Evolutionary conservation across 352 stramenopile genomes (phyloP).

Genomic region (Phytopythium ostracodes): DNA sequence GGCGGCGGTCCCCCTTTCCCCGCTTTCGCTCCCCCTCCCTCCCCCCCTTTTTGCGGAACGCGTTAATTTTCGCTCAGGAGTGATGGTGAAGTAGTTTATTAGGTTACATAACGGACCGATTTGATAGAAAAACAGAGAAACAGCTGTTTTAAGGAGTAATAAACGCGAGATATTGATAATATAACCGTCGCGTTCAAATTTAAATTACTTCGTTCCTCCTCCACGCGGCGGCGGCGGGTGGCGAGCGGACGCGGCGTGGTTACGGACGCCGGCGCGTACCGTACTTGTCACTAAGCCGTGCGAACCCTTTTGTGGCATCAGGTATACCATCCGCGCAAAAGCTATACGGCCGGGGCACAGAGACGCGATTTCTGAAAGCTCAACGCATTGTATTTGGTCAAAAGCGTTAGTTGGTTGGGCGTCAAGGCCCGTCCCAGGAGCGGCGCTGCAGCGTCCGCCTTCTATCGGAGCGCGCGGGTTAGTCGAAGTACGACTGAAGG

Average conservation of each 20-base stretch:
- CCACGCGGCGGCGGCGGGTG: background rate
- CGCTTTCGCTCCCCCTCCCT: background rate
- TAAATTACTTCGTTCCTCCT: conserved; percentile 3
- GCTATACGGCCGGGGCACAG: background rate
- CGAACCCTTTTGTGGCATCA: background rate
- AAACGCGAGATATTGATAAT: conserved; percentile 5
- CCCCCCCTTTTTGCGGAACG: background rate
- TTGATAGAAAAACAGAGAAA: background rate
- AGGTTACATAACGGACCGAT: background rate
- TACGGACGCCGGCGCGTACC: background rate
- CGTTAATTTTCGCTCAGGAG: conserved; percentile 2
- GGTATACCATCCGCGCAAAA: background rate
- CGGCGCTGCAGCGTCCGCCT: background rate
- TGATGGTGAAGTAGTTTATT: conserved; percentile 7
- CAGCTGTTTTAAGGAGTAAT: background rate
- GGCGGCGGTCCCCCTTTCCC: conserved; percentile 3
- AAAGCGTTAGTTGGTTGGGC: background rate
- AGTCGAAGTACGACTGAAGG: conserved; percentile 86
- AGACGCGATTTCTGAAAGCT: background rate
- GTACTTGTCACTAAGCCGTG: too few species aligned
- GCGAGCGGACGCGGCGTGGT: conserved; percentile 2
- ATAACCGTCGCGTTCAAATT: background rate
- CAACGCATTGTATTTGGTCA: background rate
- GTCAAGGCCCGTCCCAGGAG: background rate
- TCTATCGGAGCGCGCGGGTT: conserved; percentile 2